Conservation (phyloP, 2,329 filamentous ascomycete genomes). For the Amphichorda felina region DNA sequence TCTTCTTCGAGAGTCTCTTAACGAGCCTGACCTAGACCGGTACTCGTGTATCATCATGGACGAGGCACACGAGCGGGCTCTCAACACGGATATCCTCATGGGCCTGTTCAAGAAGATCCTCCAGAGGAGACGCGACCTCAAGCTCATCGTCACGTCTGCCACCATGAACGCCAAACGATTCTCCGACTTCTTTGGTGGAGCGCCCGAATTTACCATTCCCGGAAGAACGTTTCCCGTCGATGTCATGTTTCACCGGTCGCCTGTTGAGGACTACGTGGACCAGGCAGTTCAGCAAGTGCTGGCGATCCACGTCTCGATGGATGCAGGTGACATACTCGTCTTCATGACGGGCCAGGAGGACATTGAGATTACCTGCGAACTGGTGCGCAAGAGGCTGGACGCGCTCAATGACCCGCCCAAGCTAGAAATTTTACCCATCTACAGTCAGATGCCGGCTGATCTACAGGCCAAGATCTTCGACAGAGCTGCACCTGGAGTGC, state of each 20-base stretch:
- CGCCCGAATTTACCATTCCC: conserved; percentile 92
- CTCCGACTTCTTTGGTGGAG: conserved; percentile 89
- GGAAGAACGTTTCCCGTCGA: conserved; percentile 96
- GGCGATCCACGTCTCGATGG: conserved; percentile 92
- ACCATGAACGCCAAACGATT: conserved; percentile 98
- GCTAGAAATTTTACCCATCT: conserved; percentile 89
- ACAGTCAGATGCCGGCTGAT: conserved; percentile 99
- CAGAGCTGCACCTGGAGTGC: conserved; percentile 73
- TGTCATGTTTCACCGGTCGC: conserved; percentile 87
- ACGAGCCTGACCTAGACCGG: conserved; percentile 83
- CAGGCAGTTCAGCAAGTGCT: conserved; percentile 92
- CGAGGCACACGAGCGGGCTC: conserved; percentile 89
- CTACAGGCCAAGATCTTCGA: conserved; percentile 98
- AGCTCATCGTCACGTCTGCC: conserved; percentile 93
- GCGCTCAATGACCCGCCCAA: conserved; percentile 90
- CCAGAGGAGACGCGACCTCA: conserved; percentile 77
- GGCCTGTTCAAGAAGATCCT: conserved; percentile 96
- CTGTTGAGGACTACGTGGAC: conserved; percentile 96
- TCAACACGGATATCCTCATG: conserved; percentile 97
- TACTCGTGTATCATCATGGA: conserved; percentile 99
- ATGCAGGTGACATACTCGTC: conserved; percentile 83
- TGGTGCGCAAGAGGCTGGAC: conserved; percentile 77
- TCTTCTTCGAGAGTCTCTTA: conserved; percentile 81
- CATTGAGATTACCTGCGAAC: conserved; percentile 91
- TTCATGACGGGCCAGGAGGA: conserved; percentile 99